Percentiles rank a stretch among this genome's conserved stretches.
Evolutionary conservation across 31 red algal species (phyloP).

Genomic region (Odonthalia washingtoniensis): DNA sequence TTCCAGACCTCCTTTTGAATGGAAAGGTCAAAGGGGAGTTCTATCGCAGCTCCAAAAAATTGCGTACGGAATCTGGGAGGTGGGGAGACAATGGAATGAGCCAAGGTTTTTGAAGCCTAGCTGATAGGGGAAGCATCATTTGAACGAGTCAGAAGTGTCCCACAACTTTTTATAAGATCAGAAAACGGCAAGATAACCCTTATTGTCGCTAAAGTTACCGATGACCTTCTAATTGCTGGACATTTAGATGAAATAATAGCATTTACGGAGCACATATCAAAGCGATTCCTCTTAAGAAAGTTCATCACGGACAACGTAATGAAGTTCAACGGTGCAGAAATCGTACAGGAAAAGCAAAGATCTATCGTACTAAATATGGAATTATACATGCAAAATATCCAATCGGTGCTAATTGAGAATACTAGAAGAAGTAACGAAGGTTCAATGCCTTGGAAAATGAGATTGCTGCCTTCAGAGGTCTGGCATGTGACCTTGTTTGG

Average conservation of each 20-base stretch:
- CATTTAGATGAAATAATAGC: background rate
- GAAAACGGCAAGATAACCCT: background rate
- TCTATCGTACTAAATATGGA: conserved; percentile 28
- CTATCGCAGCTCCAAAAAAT: conserved; percentile 19
- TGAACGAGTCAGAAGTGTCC: conserved; percentile 3
- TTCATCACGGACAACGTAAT: background rate
- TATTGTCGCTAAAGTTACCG: conserved; percentile 29
- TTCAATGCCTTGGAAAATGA: background rate
- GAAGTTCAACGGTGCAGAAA: conserved; percentile 37
- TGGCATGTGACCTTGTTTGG: conserved; percentile 36
- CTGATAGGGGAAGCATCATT: background rate
- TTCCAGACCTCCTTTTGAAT: conserved; percentile 6
- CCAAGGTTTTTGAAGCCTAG: too few species aligned
- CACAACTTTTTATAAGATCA: conserved; percentile 30
- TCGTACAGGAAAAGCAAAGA: background rate
- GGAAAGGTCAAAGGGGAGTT: background rate
- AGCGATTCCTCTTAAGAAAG: conserved; percentile 18
- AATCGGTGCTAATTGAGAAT: too few species aligned
- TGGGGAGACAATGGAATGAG: conserved; percentile 8
- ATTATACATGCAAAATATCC: conserved; percentile 12
- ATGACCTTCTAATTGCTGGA: conserved; percentile 28
- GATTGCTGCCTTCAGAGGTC: background rate
- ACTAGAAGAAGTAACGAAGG: too few species aligned
- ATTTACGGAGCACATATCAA: background rate
- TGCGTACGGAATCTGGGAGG: conserved; percentile 34